A percentile compares a stretch with the other conserved stretches of the same genome.
Evolutionary conservation across 2,329 filamentous ascomycete genomes (phyloP).

Genomic region (Dactylellina cionopaga): DNA sequence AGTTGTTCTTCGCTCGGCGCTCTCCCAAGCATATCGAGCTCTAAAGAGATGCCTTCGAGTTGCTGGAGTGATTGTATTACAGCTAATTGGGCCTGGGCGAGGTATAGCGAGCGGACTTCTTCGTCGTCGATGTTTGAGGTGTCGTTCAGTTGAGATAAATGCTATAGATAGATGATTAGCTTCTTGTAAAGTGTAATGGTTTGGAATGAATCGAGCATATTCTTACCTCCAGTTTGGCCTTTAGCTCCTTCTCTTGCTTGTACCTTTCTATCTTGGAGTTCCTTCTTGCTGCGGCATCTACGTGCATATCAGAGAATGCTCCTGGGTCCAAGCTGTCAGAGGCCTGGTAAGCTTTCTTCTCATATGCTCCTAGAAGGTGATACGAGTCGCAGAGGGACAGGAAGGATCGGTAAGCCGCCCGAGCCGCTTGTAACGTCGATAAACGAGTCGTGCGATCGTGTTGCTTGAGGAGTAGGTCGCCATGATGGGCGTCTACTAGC

Average conservation of each 20-base stretch:
- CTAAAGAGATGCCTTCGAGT: conserved; percentile 86
- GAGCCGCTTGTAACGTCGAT: conserved; percentile 70
- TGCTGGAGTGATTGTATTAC: conserved; percentile 84
- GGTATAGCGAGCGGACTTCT: conserved; percentile 78
- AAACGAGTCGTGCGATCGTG: conserved; percentile 66
- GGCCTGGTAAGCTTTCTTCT: conserved; percentile 72
- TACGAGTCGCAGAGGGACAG: conserved; percentile 81
- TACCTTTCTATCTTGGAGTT: conserved; percentile 88
- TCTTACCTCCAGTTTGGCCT: conserved; percentile 78
- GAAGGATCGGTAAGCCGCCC: conserved; percentile 79
- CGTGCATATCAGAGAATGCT: conserved; percentile 40
- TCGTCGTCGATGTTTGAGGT: conserved; percentile 80
- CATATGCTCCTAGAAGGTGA: conserved; percentile 70
- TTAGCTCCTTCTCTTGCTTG: conserved; percentile 84
- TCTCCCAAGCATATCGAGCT: conserved; percentile 81
- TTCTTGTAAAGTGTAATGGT: background rate
- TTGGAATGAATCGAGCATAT: background rate
- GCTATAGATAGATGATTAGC: background rate
- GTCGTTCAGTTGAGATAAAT: conserved; percentile 22
- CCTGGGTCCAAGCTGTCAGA: conserved; percentile 30
- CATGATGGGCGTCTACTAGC: conserved; percentile 78
- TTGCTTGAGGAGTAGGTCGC: conserved; percentile 78
- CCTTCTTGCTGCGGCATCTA: conserved; percentile 73
- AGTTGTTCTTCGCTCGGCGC: conserved; percentile 68
- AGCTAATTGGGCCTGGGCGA: conserved; percentile 77